Conservation (phyloP, 257 asterid genomes). For the Mentha longifolia region DNA sequence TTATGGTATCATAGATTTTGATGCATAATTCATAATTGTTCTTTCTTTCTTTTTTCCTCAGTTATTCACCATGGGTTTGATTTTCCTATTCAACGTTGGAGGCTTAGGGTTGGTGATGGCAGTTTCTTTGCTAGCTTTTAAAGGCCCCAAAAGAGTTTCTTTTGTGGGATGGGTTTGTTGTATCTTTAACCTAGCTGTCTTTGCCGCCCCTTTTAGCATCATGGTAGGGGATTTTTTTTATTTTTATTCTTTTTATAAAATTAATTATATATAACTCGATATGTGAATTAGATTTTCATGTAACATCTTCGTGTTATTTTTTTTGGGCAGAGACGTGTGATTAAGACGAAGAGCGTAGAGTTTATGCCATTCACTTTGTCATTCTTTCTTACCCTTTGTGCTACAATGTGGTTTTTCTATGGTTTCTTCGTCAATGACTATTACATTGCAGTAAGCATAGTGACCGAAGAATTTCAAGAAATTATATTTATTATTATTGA, state of each 20-base stretch:
- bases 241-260: too few relatives aligned
- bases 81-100: slow-evolving; percentile 53
- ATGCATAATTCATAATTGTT: neutral
- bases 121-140: slow-evolving; percentile 39
- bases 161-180: slow-evolving; percentile 79
- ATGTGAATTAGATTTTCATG: neutral
- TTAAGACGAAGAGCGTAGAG: slow-evolving; percentile 69
- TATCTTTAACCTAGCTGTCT: slow-evolving; percentile 59
- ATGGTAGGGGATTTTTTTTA: slow-evolving; percentile 52
- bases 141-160: slow-evolving; percentile 49
- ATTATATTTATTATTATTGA: neutral
- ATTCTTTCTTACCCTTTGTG: slow-evolving; percentile 63
- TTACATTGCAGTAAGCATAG: slow-evolving; percentile 66
- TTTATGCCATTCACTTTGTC: slow-evolving; percentile 74
- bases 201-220: slow-evolving; percentile 75
- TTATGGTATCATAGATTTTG: too few relatives aligned
- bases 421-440: slow-evolving; percentile 64
- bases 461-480: neutral
- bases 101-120: slow-evolving; percentile 46
- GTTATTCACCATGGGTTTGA: slow-evolving; percentile 45
- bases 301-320: neutral
- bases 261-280: neutral
- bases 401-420: slow-evolving; percentile 71
- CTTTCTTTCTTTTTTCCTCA: slow-evolving; percentile 18
- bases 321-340: slow-evolving; percentile 53